Evolutionary conservation across 208 protist species (phyloP).

Genomic region (Porcisia hertigi): DNA sequence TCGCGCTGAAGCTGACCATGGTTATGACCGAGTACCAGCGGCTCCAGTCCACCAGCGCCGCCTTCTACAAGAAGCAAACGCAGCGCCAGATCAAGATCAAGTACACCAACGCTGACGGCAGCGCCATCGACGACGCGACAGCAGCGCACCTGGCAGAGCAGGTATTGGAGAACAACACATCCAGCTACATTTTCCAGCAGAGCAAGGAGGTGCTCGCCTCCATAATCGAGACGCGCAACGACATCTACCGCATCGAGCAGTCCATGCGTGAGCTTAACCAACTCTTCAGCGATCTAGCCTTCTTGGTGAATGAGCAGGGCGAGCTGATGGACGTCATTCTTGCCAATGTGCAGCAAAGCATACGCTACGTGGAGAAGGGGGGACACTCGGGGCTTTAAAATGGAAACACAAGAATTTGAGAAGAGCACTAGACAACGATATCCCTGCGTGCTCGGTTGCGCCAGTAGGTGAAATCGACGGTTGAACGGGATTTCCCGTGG

Average conservation of each 20-base stretch:
- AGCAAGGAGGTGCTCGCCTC: constrained; percentile 84
- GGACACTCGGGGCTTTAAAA: constrained; percentile 67
- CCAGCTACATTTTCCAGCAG: constrained; percentile 87
- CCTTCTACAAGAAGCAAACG: constrained; percentile 76
- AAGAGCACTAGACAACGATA: constrained; percentile 25
- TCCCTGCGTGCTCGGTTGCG: too few relatives aligned
- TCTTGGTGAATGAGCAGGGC: constrained; percentile 88
- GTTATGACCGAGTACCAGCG: constrained; percentile 70
- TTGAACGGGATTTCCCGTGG: too few relatives aligned
- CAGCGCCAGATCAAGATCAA: constrained; percentile 92
- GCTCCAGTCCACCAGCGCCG: constrained; percentile 58
- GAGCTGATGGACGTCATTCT: constrained; percentile 87
- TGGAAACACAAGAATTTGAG: constrained; percentile 76
- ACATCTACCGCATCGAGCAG: constrained; percentile 90
- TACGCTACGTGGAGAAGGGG: constrained; percentile 62
- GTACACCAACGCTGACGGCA: constrained; percentile 82
- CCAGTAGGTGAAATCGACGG: too few relatives aligned
- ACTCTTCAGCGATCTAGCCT: constrained; percentile 88
- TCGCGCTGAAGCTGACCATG: constrained; percentile 47
- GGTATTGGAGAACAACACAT: constrained; percentile 80
- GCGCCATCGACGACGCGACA: constrained; percentile 70
- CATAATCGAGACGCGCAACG: constrained; percentile 87
- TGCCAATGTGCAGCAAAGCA: constrained; percentile 66
- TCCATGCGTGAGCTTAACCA: constrained; percentile 88
- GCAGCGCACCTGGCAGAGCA: constrained; percentile 73